These are phyloP conservation scores for Aspergillus japonicus DNA, from an alignment of 2,329 filamentous ascomycete species.

Conservation along the genomic window DNA sequence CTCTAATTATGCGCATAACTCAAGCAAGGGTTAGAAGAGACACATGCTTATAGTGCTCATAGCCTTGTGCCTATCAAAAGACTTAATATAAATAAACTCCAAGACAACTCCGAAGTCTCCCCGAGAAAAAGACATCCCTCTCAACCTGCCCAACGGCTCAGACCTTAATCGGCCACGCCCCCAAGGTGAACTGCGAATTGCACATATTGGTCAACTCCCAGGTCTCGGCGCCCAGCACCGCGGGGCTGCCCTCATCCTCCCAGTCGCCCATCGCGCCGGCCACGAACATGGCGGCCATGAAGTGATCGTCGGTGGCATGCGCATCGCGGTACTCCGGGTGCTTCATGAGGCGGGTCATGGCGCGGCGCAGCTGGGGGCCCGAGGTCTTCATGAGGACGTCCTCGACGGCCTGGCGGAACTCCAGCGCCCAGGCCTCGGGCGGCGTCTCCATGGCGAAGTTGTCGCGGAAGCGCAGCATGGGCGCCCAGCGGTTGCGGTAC, in stretches of 20 bases:
- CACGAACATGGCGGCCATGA: constrained; percentile 65
- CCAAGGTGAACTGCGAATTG: constrained; percentile 60
- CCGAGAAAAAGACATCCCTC: no score
- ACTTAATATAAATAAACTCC: no score
- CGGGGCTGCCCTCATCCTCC: constrained; percentile 44
- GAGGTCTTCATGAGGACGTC: constrained; percentile 57
- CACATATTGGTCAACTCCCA: constrained; percentile 68
- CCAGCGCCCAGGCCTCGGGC: constrained; percentile 60
- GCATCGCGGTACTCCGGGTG: constrained; percentile 65
- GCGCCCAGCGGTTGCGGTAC: constrained; percentile 64
- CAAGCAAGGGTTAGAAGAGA: not conserved
- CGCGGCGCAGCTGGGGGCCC: constrained; percentile 55
- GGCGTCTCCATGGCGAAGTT: constrained; percentile 62
- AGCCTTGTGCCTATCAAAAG: no score
- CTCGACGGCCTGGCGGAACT: constrained; percentile 65
- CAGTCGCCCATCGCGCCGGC: constrained; percentile 55
- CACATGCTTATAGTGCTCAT: no score
- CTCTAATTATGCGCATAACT: not conserved
- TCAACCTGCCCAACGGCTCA: not conserved
- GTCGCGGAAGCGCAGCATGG: constrained; percentile 63
- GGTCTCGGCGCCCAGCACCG: constrained; percentile 53
- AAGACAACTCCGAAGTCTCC: no score
- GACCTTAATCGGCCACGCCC: constrained; percentile 32
- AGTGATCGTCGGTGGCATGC: constrained; percentile 69
- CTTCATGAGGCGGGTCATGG: constrained; percentile 65